A percentile compares a stretch with the other conserved stretches of the same genome.
Conservation (phyloP, 1,284 basidiomycete genomes). For the Cystodermella granulosa region DNA sequence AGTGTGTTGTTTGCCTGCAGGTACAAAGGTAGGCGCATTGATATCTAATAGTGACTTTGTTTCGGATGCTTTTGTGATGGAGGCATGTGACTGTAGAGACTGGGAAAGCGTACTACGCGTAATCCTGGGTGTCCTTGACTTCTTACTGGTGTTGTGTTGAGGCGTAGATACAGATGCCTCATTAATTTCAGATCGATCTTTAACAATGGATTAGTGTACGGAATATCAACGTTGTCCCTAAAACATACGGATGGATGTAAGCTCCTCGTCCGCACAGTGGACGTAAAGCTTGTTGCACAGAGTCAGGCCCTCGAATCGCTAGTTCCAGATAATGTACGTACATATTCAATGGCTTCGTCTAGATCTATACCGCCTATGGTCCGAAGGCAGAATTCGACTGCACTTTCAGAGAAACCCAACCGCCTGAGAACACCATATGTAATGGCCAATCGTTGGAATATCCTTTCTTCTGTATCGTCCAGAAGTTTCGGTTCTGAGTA, state of each 20-base stretch:
- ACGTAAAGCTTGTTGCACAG: slow-evolving; percentile 57
- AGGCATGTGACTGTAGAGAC: no score
- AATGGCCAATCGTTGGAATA: slow-evolving; percentile 65
- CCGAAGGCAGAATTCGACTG: slow-evolving; percentile 67
- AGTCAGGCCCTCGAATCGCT: no score
- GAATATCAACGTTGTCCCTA: no score
- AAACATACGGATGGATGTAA: no score
- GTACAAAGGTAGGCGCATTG: slow-evolving; percentile 40
- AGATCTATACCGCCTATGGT: slow-evolving; percentile 66
- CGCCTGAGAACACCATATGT: slow-evolving; percentile 80
- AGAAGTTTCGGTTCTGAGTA: slow-evolving; percentile 36
- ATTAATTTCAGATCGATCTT: no score
- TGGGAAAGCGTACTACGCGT: no score
- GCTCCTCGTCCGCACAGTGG: slow-evolving; percentile 64
- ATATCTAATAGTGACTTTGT: slow-evolving; percentile 28
- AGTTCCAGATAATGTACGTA: slow-evolving; percentile 43
- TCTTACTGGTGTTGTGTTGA: no score
- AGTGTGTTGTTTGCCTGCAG: slow-evolving; percentile 12
- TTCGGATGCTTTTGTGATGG: no score
- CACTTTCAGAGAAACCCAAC: slow-evolving; percentile 73
- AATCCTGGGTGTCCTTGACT: no score
- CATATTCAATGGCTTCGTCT: slow-evolving; percentile 92
- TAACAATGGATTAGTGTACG: no score
- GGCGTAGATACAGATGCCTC: no score
- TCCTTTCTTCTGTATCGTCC: slow-evolving; percentile 66